Conservation (phyloP, 805 yeast species). For the Candida hungchunana region DNA sequence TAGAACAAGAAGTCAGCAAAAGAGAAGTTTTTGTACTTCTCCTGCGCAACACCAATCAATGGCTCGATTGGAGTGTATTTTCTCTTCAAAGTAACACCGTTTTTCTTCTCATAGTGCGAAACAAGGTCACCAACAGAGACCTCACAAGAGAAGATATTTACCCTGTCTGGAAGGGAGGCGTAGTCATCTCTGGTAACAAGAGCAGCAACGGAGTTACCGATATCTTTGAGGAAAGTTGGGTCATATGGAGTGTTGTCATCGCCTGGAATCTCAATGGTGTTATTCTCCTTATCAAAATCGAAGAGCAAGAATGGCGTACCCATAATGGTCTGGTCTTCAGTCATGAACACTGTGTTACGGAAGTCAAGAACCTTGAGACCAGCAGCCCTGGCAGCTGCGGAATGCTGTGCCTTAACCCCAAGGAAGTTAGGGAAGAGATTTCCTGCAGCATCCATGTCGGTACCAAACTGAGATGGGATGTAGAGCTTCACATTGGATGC, state of each 20-base stretch:
- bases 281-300: slow-evolving; percentile 35
- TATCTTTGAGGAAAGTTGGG: slow-evolving; percentile 35
- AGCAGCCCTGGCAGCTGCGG: slow-evolving; percentile 34
- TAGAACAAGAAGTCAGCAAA: slow-evolving; percentile 34
- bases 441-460: slow-evolving; percentile 32
- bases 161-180: slow-evolving; percentile 37
- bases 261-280: slow-evolving; percentile 37
- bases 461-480: slow-evolving; percentile 61
- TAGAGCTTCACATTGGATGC: slow-evolving; percentile 44
- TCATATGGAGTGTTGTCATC: slow-evolving; percentile 34
- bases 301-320: slow-evolving; percentile 27
- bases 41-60: slow-evolving; percentile 30
- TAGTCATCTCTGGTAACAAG: slow-evolving; percentile 35
- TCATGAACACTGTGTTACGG: slow-evolving; percentile 37
- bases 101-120: slow-evolving; percentile 36
- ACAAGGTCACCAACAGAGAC: slow-evolving; percentile 37
- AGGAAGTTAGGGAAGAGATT: slow-evolving; percentile 33
- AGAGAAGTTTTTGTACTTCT: slow-evolving; percentile 29
- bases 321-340: slow-evolving; percentile 23
- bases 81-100: slow-evolving; percentile 32
- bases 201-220: slow-evolving; percentile 41
- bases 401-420: slow-evolving; percentile 33
- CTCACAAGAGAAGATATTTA: slow-evolving; percentile 41
- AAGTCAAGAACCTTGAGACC: slow-evolving; percentile 48
- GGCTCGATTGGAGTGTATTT: slow-evolving; percentile 31